Evolutionary conservation across 495 filamentous ascomycete genomes (phyloP), one percentile per base, ranked within the genome.

Genomic region (Penicillium taxi): DNA sequence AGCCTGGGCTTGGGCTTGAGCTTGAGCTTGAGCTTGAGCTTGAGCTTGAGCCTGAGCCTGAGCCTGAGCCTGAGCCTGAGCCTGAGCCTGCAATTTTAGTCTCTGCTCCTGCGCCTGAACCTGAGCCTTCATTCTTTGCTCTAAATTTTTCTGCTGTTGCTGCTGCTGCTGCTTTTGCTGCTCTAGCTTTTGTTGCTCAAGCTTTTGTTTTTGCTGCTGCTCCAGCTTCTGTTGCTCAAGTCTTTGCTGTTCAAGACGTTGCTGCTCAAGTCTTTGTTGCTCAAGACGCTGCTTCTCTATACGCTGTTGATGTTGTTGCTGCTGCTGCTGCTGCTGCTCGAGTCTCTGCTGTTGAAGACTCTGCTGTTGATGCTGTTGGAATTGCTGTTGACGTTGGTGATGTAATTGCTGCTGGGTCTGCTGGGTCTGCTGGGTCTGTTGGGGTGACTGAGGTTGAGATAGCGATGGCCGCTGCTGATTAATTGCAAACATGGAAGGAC

Each of bases 391-490:
- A 20, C 47, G 37, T 23, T 48, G 51, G 19, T 53, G 51, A 22
- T 59, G 58, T 6, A 47, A 47, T 20, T 57, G 49, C 14, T 47
- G 50, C 16, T 59, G 46, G 21, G 42, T 39, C 28, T 53, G 41
- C 21, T 59, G 57, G 13, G 52, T 18, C 15, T 59, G 52, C 11
- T 58, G 57, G 0, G 55, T 48, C 25, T 57, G 49, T 18, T 59
- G 56, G 1, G 61, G 58, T 9, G 58, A 58, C 17, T 57, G 53
- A 5, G 56, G 57, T 27, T 61, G 56, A 6, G 56, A 52, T 6
- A 47, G 54, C 5, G 52, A 35, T 16, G 48, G 51, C 18, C 52
- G 52, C 23, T 54, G 56, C 34, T 61, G 57, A 21, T 55, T 50
- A 5, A 56, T 36, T 9, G 46, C 47, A 39, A 51, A 50, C 50